Evolutionary conservation across 768 basidiomycete genomes (phyloP), one percentile per base, ranked within the genome.

Genomic region (Imleria badia): DNA sequence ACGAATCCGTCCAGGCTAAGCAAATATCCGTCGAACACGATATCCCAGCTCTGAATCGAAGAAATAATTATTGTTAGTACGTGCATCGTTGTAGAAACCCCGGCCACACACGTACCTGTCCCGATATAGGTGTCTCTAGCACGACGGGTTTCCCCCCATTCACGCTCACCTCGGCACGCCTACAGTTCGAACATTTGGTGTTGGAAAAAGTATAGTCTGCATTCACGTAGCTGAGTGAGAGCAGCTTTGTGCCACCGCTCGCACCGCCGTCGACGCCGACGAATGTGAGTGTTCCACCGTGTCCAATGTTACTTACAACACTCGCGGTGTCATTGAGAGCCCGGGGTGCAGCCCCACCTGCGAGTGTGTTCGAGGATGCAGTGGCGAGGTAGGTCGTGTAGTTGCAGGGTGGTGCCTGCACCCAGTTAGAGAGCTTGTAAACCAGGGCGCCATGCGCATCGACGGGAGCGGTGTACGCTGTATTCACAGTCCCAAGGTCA

Each of bases 1-100:
- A 48, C 38, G n/a, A 59, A 59, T 36, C 58, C 58, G 11, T 52
- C 50, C 23, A 59, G 35, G 22, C 38, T 52, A 11, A 59, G 17
- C 14, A 50, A 12, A 30, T 52, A 60, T 12, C 42, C 54, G 7
- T 47, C 13, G 17, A 15, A 43, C 20, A 60, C 2, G n/a, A 22
- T 38, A 40, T 60, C 30, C 55, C 48, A 47, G 44, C 9, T 49
- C 55, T 57, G 22, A 14, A 7, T 38, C 19, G 9, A 36, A 11
- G 11, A 10, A 17, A 36, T 14, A 6, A 5, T 15, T 4, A 10
- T 6, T 26, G 26, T 26, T 6, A 26, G 6, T 26, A n/a, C n/a
- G n/a, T n/a, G 3, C 6, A 26, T 26, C 6, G 26, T 26, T 26
- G 3, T 41, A 12, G 9, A 35, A 22, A 7, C 7, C 10, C n/a